phyloP scores from a whole-genome alignment of 2,329 filamentous ascomycete species.

The Trichophyton benhamiae region DNA sequence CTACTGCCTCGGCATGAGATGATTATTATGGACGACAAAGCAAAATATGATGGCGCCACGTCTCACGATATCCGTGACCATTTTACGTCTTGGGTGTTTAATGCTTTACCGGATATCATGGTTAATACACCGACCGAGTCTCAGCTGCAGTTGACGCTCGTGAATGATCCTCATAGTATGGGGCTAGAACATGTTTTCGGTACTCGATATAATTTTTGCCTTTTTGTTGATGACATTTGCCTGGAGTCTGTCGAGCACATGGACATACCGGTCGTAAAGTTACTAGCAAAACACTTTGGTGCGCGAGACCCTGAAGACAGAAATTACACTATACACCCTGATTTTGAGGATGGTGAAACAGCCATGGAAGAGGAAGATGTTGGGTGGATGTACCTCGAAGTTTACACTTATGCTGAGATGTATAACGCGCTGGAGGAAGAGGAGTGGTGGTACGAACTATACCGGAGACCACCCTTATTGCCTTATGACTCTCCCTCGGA shows the following conservation, averaged over 20 bases:
- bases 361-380: not conserved
- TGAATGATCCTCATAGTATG: not conserved
- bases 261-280: slow-evolving; percentile 10
- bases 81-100: slow-evolving; percentile 8
- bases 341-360: slow-evolving; percentile 12
- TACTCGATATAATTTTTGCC: slow-evolving; percentile 1
- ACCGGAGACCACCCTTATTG: not conserved
- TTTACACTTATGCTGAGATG: not conserved
- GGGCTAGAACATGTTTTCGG: not conserved
- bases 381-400: slow-evolving; percentile 3
- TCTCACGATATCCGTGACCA: slow-evolving; percentile 12
- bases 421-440: not conserved
- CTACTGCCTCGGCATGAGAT: slow-evolving; percentile 10
- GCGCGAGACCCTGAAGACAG: slow-evolving; percentile 7
- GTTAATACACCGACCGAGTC: not conserved
- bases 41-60: slow-evolving; percentile 9
- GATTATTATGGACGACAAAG: slow-evolving; percentile 10
- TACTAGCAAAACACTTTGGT: slow-evolving; percentile 11
- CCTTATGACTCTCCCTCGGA: not conserved
- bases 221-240: slow-evolving; percentile 4
- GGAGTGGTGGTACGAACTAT: not conserved
- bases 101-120: not conserved
- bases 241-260: slow-evolving; percentile 4
- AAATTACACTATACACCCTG: slow-evolving; percentile 12
- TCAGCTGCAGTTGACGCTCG: not conserved